Evolutionary conservation across 768 basidiomycete species (phyloP), one percentile per base, ranked within the genome.

Genomic region (Hemileccinum impolitum): DNA sequence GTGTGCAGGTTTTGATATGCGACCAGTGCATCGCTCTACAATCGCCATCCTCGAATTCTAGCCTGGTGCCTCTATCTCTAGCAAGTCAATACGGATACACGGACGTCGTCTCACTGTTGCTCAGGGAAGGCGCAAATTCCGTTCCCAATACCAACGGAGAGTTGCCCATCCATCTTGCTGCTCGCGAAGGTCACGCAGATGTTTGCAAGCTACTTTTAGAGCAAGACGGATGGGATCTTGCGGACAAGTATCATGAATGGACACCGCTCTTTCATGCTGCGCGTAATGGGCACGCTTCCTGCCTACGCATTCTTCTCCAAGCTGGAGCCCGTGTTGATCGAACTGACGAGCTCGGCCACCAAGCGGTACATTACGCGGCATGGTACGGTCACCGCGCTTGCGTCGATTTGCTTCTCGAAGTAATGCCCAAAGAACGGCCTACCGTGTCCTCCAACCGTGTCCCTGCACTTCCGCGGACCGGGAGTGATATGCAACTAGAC

Each of bases 161-260:
- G 66, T 97, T 90, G 62, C 94, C 96, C 0, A 90, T 95, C 58
- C 96, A 99, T 70, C 80, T 98, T 19, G 95, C 96, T 19, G 94
- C 94, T 8, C 81, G 90, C 48, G 88, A 92, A 62, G 96, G 96
- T 4, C 94, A 96, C 54, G 79, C 78, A 8, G 80, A 84, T n/a
- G 81, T 96, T 17, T 95, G 94, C 65, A 76, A 71, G 50, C 68
- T 92, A 7, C 79, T 99, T 30, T 71, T 93, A 4, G 73, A 73
- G 26, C 81, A 81, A 35, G 85, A 82, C 42, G 91, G 84, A 34
- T 91, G 85, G 83, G 92, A 91, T 67, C 76, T 80, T 8, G 84
- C 86, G 1, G 96, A 99, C 76, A 98, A 94, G 69, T 98, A 95
- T 68, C 89, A 95, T 63, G 92, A 96, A 65, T 97, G 95, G 93